These are phyloP conservation scores for Epichloe elymi DNA, from an alignment of 2,329 filamentous ascomycete genomes.

Conservation along the genomic window DNA sequence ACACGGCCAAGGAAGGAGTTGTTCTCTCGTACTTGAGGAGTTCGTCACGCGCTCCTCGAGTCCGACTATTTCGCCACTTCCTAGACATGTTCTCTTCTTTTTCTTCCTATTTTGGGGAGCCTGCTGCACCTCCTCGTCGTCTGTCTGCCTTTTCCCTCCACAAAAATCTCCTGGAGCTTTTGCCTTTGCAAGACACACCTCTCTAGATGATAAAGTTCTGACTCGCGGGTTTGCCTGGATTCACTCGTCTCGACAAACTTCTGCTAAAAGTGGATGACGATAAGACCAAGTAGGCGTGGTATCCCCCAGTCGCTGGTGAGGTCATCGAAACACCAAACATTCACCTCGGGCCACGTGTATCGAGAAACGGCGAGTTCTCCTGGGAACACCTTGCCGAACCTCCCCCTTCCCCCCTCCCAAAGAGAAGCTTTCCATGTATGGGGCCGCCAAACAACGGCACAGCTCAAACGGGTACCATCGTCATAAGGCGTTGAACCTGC, in stretches of 20 bases:
- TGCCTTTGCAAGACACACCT: neutral
- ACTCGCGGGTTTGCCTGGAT: neutral
- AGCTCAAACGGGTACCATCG: neutral
- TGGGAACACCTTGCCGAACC: neutral
- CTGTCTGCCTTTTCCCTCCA: neutral
- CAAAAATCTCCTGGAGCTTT: neutral
- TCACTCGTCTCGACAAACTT: too few species aligned
- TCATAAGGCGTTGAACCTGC: neutral
- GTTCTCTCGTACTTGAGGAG: neutral
- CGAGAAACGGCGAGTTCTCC: neutral
- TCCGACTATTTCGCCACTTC: neutral
- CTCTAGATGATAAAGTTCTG: neutral
- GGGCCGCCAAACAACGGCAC: neutral
- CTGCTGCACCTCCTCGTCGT: neutral
- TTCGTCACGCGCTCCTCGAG: neutral
- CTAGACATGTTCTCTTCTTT: neutral
- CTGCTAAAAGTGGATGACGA: neutral
- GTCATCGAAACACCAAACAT: neutral
- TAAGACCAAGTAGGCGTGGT: neutral
- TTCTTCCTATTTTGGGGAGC: neutral
- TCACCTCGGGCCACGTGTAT: neutral
- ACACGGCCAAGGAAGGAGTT: neutral
- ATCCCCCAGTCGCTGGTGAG: neutral
- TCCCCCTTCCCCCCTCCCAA: too few species aligned
- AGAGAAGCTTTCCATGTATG: neutral